Evolutionary conservation across 441 rosid species (phyloP).

Genomic region (Lepidium campestre): DNA sequence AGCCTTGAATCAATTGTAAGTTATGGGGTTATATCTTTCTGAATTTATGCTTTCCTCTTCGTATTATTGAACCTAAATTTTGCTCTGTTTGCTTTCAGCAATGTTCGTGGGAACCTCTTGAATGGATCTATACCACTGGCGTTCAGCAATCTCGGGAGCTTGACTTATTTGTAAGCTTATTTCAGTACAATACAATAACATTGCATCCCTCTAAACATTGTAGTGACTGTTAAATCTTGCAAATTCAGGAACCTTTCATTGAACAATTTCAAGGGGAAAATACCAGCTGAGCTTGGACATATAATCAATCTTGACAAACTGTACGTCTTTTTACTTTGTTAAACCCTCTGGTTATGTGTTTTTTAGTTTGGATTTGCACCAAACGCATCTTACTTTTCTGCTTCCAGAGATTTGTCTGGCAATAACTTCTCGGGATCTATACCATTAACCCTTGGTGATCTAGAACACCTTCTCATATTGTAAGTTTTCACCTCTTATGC

Average conservation of each 20-base stretch:
- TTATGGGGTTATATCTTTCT: neutral
- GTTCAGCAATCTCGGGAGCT: conserved; percentile 64
- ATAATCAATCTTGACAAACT: conserved; percentile 81
- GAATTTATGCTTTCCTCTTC: neutral
- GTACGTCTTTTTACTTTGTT: conserved; percentile 37
- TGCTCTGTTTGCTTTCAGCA: conserved; percentile 32
- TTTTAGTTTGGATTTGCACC: neutral
- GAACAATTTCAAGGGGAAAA: conserved; percentile 66
- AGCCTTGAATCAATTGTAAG: conserved; percentile 85
- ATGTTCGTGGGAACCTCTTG: conserved; percentile 75
- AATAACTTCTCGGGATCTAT: conserved; percentile 68
- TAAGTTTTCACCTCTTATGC: conserved; percentile 23
- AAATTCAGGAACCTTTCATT: conserved; percentile 67
- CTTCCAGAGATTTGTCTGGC: conserved; percentile 71
- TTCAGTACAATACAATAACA: neutral
- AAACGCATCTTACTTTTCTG: neutral
- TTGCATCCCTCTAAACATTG: neutral
- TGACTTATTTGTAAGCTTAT: conserved; percentile 78
- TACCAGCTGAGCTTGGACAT: conserved; percentile 73
- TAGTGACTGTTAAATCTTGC: neutral
- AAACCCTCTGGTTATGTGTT: neutral
- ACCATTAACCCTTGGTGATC: conserved; percentile 73
- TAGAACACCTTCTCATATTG: conserved; percentile 88
- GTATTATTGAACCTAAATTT: neutral
- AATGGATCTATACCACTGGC: conserved; percentile 71